Base-by-base conservation (phyloP, 2,329 filamentous ascomycete genomes). In the Aspergillus clavatus region DNA sequence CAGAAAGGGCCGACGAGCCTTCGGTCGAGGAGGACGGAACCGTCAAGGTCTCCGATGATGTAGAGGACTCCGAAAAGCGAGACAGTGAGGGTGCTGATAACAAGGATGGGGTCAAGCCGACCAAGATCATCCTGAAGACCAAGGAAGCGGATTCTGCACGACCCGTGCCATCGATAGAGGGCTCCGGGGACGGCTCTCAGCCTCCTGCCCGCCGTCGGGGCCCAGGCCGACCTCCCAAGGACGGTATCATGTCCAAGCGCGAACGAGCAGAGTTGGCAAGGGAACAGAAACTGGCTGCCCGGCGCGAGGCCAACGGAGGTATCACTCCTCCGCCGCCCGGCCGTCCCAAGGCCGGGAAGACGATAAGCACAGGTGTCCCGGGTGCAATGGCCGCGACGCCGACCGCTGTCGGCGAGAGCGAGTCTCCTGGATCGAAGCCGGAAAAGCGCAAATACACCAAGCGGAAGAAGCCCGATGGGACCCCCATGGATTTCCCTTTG, bases 191-290 rank as follows among this genome's bases (percentile, higher is more conserved):
- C 67, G 54, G 62, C 28, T 42, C 65, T 35, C 63, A 67, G 22
- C 68, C 68, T 42, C 70, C 73, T 7, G 54, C 56, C 4, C 63
- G 66, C 38, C 68, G 68, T 38, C 65, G 72, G 38, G 81, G 81
- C 36, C 81, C 81, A 42, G 81, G 81, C 42, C 72, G 81, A 40
- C 81, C 81, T 35, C 81, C 81, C 7, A 84, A 84, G 66, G 80
- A 84, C 57, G 81, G 81, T 16, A 75, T 83, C 57, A 81, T 84
- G 73, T 84, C 81, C 4, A 84, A 83, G 57, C 75, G 81, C 39
- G 80, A 83, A 59, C 69, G 75, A 48, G 74, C 75, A 19, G 72
- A 77, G 51, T 66, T 79, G 54, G 72, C 76, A 44, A 74, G 74
- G 50, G 73, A 77, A 46, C 71, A 72, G 45, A 79, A 78, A 54